A percentile compares a stretch with the other conserved stretches of the same genome.
These are phyloP conservation scores for Begonia masoniana DNA, from an alignment of 306 rosid genomes.

Conservation along the genomic window DNA sequence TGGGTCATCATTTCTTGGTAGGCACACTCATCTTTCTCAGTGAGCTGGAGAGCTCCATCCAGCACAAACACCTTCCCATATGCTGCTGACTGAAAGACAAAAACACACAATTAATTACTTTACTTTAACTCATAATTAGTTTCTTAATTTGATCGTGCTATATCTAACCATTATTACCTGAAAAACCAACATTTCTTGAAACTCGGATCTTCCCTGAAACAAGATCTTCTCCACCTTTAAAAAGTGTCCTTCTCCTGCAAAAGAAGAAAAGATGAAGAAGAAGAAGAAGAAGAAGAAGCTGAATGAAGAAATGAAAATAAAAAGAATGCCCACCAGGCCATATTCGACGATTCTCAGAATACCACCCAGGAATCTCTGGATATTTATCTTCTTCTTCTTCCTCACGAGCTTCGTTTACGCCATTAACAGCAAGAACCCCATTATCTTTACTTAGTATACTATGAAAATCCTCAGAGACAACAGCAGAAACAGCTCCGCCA, in stretches of 20 bases:
- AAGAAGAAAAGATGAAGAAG: too few species aligned
- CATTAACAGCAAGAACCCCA: not conserved
- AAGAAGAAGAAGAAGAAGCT: too few species aligned
- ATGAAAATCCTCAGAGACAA: not conserved
- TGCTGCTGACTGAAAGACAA: conserved; percentile 15
- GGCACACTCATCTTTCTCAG: conserved; percentile 39
- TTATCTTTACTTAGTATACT: conserved; percentile 8
- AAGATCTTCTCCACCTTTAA: conserved; percentile 19
- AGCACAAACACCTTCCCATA: conserved; percentile 30
- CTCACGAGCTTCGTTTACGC: not conserved
- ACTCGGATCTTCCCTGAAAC: conserved; percentile 25
- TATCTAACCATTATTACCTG: conserved; percentile 11
- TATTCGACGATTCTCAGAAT: conserved; percentile 38
- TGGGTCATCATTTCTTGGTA: conserved; percentile 45
- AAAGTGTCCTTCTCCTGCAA: conserved; percentile 23
- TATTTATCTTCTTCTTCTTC: conserved; percentile 7
- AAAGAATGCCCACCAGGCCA: conserved; percentile 42
- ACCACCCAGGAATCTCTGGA: conserved; percentile 44
- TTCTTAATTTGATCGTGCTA: too few species aligned
- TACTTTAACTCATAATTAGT: too few species aligned
- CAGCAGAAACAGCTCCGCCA: too few species aligned
- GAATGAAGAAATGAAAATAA: not conserved
- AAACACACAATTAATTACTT: not conserved
- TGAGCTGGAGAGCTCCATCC: conserved; percentile 32
- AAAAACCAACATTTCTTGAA: conserved; percentile 28